phyloP scores from a whole-genome alignment of 108 stramenopile species.

The Mayamaea pseudoterrestris region DNA sequence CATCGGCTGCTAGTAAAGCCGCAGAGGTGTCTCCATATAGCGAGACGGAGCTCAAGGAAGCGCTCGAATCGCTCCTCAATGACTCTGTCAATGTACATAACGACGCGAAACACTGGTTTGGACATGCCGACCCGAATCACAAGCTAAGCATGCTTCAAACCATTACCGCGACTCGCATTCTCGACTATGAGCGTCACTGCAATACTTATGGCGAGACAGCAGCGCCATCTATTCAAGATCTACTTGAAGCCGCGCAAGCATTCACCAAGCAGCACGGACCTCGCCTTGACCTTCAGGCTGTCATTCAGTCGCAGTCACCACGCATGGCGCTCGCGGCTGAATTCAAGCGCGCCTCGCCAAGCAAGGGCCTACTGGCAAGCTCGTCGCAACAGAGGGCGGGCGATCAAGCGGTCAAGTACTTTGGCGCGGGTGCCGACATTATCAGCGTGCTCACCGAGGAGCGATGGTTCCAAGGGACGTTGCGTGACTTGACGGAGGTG shows the following conservation, averaged over 20 bases:
- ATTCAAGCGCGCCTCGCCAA: constrained; percentile 94
- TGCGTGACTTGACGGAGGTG: constrained; percentile 68
- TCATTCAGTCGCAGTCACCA: constrained; percentile 48
- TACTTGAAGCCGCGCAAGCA: constrained; percentile 22
- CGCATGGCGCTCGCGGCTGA: constrained; percentile 93
- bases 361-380: constrained; percentile 87
- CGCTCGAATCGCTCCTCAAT: constrained; percentile 31
- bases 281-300: constrained; percentile 35
- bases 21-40: constrained; percentile 26
- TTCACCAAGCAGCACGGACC: constrained; percentile 52
- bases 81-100: constrained; percentile 19
- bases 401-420: constrained; percentile 76
- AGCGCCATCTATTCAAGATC: constrained; percentile 11
- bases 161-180: constrained; percentile 60
- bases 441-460: constrained; percentile 94
- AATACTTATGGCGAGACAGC: neutral
- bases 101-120: constrained; percentile 55
- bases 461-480: constrained; percentile 86
- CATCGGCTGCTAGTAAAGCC: too few species aligned
- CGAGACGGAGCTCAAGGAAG: constrained; percentile 32
- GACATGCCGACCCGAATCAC: constrained; percentile 28
- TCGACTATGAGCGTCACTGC: constrained; percentile 74
- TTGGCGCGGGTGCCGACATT: constrained; percentile 78
- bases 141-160: constrained; percentile 70
- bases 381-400: constrained; percentile 36